Percentiles rank a stretch among this genome's conserved stretches.
phyloP scores from a whole-genome alignment of 805 yeast genomes.

The Starmerella davenportii region DNA sequence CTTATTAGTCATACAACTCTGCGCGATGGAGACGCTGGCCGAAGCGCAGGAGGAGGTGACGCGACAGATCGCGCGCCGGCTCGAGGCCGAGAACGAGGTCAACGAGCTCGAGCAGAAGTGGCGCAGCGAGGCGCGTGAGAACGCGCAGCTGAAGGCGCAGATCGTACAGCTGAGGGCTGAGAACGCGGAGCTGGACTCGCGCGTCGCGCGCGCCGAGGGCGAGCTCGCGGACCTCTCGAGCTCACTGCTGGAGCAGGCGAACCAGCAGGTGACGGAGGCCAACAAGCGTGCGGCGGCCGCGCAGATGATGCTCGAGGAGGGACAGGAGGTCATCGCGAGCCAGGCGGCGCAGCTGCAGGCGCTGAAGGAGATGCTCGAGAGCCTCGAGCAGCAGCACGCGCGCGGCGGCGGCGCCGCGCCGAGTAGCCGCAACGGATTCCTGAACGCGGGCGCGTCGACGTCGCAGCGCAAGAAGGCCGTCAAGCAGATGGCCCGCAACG shows the following conservation, averaged over 20 bases:
- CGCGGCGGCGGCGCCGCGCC: background rate
- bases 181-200: conserved; percentile 10
- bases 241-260: conserved; percentile 33
- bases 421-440: background rate
- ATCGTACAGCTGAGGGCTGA: no score
- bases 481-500: conserved; percentile 1
- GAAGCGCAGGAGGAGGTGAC: conserved; percentile 14
- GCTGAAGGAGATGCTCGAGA: conserved; percentile 37
- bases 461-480: background rate
- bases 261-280: conserved; percentile 62
- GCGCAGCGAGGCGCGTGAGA: conserved; percentile 15
- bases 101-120: conserved; percentile 19
- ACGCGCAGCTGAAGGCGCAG: background rate
- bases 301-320: conserved; percentile 39
- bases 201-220: conserved; percentile 36
- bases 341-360: conserved; percentile 44
- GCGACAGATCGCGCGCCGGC: conserved; percentile 18
- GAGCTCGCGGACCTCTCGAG: conserved; percentile 38
- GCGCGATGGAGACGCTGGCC: conserved; percentile 10
- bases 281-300: conserved; percentile 47
- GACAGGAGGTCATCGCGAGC: conserved; percentile 45
- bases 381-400: conserved; percentile 1
- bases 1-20: no score
- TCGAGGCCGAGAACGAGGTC: conserved; percentile 20
- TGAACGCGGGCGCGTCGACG: background rate